Evolutionary conservation across 495 filamentous ascomycete genomes (phyloP), one percentile per base, ranked within the genome.

Genomic region (Venustampulla echinocandica): DNA sequence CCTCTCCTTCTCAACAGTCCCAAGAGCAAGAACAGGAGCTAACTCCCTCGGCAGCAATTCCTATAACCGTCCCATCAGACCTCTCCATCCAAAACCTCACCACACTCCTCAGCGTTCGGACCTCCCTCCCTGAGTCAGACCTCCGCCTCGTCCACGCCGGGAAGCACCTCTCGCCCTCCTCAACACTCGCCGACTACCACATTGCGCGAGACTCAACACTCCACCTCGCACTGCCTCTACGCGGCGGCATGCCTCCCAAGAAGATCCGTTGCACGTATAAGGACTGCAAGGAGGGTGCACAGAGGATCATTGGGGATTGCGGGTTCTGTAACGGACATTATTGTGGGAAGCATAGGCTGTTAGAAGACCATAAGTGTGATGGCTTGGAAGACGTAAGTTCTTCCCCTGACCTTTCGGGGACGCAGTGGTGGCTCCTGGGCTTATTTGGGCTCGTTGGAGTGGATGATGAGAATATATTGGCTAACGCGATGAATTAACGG

Each of bases 221-320:
- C 5, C 66, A 69, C 58, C 57, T 75, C 33, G 66, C 70, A 4
- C 52, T 66, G 2, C 67, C 69, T 1, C 40, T 75, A n/a, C 66
- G 63, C 11, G 70, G 70, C 47, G 70, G 70, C 10, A 78, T 74
- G 69, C 64, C 85, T 52, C 74, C 81, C 50, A 86, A 84, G 69
- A 94, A 88, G 76, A 79, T 84, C 53, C 77, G 81, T 48, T 98
- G 92, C 74, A 81, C 76, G 50, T 87, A 82, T 73, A 88, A 87
- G 69, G 81, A 85, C 50, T 98, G 92, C 79, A 87, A 76, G 62
- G 77, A 82, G 50, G 74, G 76, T 24, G 88, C 89, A 18, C 87
- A 93, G 63, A 78, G 85, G 45, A 95, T 97, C 60, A 85, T 95
- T 34, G 93, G 93, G 9, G 92, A 97, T 67, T 98, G 92, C 70